Percentiles rank a stretch among this genome's conserved stretches.
Evolutionary conservation across 257 asterid genomes (phyloP).

Genomic region (Fraxinus excelsior): DNA sequence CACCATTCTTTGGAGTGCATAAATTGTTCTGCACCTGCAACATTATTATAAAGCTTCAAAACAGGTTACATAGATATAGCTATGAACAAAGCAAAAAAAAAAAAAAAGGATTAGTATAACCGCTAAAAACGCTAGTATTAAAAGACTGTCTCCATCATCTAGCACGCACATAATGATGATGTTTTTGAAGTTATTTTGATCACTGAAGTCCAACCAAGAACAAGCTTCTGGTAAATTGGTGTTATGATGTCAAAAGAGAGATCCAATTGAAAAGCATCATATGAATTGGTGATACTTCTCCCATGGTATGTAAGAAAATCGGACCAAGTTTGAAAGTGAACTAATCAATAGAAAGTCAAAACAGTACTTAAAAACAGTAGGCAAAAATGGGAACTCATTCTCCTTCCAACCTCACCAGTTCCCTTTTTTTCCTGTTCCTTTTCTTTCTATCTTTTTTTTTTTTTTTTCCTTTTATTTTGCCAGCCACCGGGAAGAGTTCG

Average conservation of each 20-base stretch:
- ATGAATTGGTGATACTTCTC: not conserved
- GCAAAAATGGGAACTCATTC: not conserved
- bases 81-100: not conserved
- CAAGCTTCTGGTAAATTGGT: not conserved
- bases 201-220: not conserved
- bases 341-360: not conserved
- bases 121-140: slow-evolving; percentile 5
- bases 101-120: slow-evolving; percentile 3
- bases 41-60: slow-evolving; percentile 27
- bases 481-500: not conserved
- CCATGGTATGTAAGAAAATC: not conserved
- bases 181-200: not conserved
- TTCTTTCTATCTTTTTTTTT: no score
- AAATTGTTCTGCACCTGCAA: slow-evolving; percentile 97
- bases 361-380: not conserved
- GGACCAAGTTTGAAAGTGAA: not conserved
- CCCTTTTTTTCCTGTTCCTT: not conserved
- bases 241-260: not conserved
- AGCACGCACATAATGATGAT: not conserved
- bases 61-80: not conserved
- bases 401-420: not conserved
- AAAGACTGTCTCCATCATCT: not conserved
- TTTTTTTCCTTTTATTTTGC: not conserved
- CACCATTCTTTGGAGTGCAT: slow-evolving; percentile 98
- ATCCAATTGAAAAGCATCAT: not conserved